These are phyloP conservation scores for Phytophthora meadii DNA, from an alignment of 352 stramenopile species.

Conservation along the genomic window DNA sequence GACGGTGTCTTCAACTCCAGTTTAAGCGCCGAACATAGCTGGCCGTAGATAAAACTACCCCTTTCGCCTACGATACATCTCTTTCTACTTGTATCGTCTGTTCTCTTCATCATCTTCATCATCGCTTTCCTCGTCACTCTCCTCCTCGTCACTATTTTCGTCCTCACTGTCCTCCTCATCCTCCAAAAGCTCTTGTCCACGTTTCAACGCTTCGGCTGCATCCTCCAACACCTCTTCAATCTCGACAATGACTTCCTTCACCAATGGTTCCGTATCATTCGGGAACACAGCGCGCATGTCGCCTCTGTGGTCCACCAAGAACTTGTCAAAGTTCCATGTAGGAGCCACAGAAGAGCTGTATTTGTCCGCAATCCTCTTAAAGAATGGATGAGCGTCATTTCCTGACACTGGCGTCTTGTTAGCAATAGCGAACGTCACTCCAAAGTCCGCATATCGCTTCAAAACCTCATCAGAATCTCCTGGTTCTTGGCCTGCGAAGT, in stretches of 20 bases:
- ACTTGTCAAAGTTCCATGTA: conserved; percentile 89
- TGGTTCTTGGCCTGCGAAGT: conserved; percentile 70
- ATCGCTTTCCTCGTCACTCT: conserved; percentile 7
- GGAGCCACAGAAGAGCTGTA: conserved; percentile 74
- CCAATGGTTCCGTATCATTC: conserved; percentile 73
- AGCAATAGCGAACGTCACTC: conserved; percentile 64
- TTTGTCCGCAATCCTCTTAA: conserved; percentile 60
- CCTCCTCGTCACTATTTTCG: conserved; percentile 9
- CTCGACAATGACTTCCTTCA: conserved; percentile 60
- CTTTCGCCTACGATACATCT: no score
- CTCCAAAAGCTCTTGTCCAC: conserved; percentile 23
- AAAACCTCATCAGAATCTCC: conserved; percentile 51
- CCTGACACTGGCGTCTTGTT: conserved; percentile 56
- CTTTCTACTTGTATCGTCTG: conserved; percentile 4
- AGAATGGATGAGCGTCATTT: conserved; percentile 66
- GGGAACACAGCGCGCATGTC: conserved; percentile 75
- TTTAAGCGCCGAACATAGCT: not conserved
- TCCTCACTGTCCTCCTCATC: conserved; percentile 17
- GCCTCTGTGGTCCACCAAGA: conserved; percentile 67
- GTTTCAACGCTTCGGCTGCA: conserved; percentile 28
- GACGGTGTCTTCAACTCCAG: conserved; percentile 37
- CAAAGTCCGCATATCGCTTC: conserved; percentile 51
- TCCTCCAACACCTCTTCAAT: conserved; percentile 73
- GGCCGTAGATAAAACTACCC: no score
- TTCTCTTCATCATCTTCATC: conserved; percentile 7